Conservation (phyloP, 2,329 filamentous ascomycete species). For the Arthrobotrys musiformis region DNA sequence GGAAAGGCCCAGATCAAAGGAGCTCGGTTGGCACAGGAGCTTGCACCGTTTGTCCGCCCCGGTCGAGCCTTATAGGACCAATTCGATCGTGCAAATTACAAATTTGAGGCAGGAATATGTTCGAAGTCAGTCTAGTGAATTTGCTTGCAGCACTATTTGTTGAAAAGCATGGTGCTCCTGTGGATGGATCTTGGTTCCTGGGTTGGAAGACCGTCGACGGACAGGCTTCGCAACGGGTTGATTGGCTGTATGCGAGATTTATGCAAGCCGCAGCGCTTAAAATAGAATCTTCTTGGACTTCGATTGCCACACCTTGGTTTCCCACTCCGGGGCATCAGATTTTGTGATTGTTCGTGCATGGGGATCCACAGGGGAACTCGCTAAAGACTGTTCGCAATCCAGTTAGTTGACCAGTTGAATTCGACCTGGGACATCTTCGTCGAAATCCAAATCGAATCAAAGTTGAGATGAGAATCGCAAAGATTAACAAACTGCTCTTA, state of each 20-base stretch:
- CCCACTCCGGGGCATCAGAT: constrained; percentile 2
- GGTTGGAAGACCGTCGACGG: constrained; percentile 8
- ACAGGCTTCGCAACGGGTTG: background rate
- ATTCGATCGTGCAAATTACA: constrained; percentile 16
- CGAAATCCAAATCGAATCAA: constrained; percentile 23
- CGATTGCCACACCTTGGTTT: constrained; percentile 19
- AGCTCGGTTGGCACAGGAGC: constrained; percentile 15
- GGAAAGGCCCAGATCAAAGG: background rate
- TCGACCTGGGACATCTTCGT: background rate
- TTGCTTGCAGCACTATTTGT: constrained; percentile 3
- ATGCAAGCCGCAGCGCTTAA: constrained; percentile 52
- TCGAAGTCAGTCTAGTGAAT: constrained; percentile 29
- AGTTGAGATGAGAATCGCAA: constrained; percentile 16
- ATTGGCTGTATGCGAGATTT: constrained; percentile 37
- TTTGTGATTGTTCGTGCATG: constrained; percentile 11
- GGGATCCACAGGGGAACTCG: constrained; percentile 35
- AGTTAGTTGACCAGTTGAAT: background rate
- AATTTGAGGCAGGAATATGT: background rate
- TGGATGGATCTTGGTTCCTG: constrained; percentile 48
- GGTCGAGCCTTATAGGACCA: constrained; percentile 32
- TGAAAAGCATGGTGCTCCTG: constrained; percentile 3
- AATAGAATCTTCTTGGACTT: constrained; percentile 47
- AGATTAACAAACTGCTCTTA: constrained; percentile 29
- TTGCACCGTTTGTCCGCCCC: background rate
- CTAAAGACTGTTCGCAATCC: constrained; percentile 16